Evolutionary conservation across 2,329 filamentous ascomycete genomes (phyloP).

Genomic region (Aspergillus sp.): DNA sequence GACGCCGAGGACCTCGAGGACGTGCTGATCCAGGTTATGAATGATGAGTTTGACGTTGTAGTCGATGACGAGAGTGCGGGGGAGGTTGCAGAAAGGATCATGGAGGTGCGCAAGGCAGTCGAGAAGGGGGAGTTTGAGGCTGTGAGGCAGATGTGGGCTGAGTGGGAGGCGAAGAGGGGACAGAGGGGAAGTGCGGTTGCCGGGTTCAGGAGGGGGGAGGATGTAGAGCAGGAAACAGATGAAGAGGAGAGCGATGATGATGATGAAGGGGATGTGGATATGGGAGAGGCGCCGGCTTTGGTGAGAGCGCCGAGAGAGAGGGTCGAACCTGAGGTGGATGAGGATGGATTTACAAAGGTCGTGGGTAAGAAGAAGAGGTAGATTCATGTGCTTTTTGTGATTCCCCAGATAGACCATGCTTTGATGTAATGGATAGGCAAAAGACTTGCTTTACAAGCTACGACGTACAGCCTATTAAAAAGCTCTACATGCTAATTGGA

Average conservation of each 20-base stretch:
- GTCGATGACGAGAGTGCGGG: conserved; percentile 87
- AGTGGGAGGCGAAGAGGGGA: conserved; percentile 44
- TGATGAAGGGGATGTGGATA: conserved; percentile 63
- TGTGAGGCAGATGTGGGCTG: conserved; percentile 64
- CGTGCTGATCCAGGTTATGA: conserved; percentile 85
- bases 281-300: conserved; percentile 70
- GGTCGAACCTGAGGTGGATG: conserved; percentile 72
- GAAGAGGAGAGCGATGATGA: conserved; percentile 62
- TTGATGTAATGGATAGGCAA: conserved; percentile 11
- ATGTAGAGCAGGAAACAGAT: conserved; percentile 63
- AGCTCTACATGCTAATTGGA: conserved; percentile 6
- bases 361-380: conserved; percentile 67
- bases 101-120: conserved; percentile 69
- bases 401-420: conserved; percentile 19
- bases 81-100: conserved; percentile 73
- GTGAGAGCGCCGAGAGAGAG: conserved; percentile 65
- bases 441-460: conserved; percentile 8
- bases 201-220: conserved; percentile 44
- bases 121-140: conserved; percentile 68
- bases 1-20: conserved; percentile 82
- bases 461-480: conserved; percentile 1
- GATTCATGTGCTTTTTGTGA: conserved; percentile 20
- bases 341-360: conserved; percentile 81
- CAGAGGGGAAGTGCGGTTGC: conserved; percentile 39
- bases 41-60: conserved; percentile 92